Conservation (phyloP, 441 rosid species). For the Geranium incanum region DNA sequence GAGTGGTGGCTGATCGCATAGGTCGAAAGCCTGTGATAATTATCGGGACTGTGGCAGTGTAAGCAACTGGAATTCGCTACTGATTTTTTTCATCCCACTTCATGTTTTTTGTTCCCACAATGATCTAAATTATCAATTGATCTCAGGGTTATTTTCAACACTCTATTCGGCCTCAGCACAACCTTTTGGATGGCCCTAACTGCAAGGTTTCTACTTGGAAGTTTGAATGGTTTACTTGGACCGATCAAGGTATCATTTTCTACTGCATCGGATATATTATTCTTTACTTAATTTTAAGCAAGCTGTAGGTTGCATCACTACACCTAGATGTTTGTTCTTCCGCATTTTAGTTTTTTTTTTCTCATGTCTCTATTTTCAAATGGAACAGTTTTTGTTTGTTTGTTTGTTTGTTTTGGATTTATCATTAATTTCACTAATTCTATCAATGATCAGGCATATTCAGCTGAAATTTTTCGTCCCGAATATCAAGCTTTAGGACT, state of each 20-base stretch:
- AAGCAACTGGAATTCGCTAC: not conserved
- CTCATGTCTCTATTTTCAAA: too few species aligned
- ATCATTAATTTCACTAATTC: not conserved
- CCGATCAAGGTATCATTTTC: not conserved
- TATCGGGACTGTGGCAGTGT: not conserved
- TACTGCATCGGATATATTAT: too few species aligned
- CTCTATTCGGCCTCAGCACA: slow-evolving; percentile 4
- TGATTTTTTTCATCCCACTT: too few species aligned
- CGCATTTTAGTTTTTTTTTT: too few species aligned
- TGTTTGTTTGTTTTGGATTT: too few species aligned
- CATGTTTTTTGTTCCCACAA: too few species aligned
- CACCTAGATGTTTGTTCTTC: too few species aligned
- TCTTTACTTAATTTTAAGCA: not conserved
- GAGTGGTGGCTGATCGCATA: not conserved
- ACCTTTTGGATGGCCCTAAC: not conserved
- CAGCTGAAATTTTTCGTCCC: not conserved
- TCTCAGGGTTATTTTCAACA: not conserved
- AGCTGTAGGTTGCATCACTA: too few species aligned
- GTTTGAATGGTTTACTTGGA: slow-evolving; percentile 1
- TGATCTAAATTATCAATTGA: too few species aligned
- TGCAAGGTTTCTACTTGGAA: not conserved
- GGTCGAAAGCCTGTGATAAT: not conserved
- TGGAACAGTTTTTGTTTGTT: too few species aligned
- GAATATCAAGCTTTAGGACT: slow-evolving; percentile 3
- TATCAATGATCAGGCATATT: not conserved